phyloP scores from a whole-genome alignment of 768 basidiomycete species.

The Boletus vinaceobasis region DNA sequence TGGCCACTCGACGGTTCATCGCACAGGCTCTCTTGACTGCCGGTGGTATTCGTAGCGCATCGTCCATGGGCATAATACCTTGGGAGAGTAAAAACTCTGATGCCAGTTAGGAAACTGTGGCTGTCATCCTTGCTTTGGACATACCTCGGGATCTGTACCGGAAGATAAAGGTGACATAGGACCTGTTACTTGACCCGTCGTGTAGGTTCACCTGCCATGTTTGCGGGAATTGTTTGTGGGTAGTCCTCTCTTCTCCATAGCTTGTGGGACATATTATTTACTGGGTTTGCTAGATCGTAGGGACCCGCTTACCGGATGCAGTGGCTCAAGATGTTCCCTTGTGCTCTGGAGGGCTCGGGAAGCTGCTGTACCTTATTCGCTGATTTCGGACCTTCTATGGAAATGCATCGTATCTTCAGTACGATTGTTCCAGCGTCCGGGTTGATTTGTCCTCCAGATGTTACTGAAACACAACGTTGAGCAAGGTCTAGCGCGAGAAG shows the following conservation, averaged over 20 bases:
- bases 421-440: conserved; percentile 50
- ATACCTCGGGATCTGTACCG: conserved; percentile 57
- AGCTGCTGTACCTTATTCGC: conserved; percentile 42
- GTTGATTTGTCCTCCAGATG: conserved; percentile 20
- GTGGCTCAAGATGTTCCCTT: conserved; percentile 39
- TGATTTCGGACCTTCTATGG: conserved; percentile 29
- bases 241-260: conserved; percentile 43
- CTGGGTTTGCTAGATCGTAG: not conserved
- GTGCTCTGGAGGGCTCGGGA: conserved; percentile 37
- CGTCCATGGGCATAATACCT: conserved; percentile 42
- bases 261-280: conserved; percentile 31
- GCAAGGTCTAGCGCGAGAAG: not conserved
- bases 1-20: conserved; percentile 36
- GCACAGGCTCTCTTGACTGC: conserved; percentile 12
- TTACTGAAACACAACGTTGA: not conserved
- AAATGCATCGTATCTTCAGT: conserved; percentile 44
- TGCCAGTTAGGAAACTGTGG: not conserved
- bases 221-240: conserved; percentile 39
- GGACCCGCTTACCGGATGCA: conserved; percentile 41
- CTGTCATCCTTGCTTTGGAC: conserved; percentile 1
- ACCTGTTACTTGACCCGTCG: conserved; percentile 36
- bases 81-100: conserved; percentile 51
- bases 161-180: conserved; percentile 68
- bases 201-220: conserved; percentile 58
- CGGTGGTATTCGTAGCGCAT: conserved; percentile 17